A percentile compares a stretch with the other conserved stretches of the same genome.
phyloP scores from a whole-genome alignment of 495 filamentous ascomycete genomes.

The Talaromyces ruber region DNA sequence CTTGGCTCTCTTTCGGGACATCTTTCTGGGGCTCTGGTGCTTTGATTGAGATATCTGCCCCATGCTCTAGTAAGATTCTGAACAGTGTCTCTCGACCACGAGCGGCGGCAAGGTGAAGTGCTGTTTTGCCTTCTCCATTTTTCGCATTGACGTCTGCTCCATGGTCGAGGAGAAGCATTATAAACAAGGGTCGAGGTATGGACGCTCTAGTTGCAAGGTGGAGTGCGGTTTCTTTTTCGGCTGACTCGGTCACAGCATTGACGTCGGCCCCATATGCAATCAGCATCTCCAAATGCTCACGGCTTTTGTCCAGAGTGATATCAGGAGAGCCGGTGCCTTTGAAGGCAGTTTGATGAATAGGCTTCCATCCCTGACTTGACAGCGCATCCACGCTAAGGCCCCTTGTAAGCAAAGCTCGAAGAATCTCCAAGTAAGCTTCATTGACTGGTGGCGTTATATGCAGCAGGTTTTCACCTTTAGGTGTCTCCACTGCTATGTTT shows the following conservation, averaged over 20 bases:
- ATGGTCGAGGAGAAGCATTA: conserved; percentile 21
- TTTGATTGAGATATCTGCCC: conserved; percentile 19
- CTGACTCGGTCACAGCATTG: conserved; percentile 10
- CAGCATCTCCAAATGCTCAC: conserved; percentile 18
- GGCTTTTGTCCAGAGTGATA: conserved; percentile 11
- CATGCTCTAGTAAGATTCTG: conserved; percentile 17
- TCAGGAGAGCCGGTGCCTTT: conserved; percentile 13
- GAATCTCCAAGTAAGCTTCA: conserved; percentile 20
- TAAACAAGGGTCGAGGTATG: conserved; percentile 10
- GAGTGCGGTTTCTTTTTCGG: conserved; percentile 17
- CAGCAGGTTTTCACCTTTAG: conserved; percentile 20
- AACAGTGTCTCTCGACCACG: conserved; percentile 21
- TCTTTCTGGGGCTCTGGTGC: conserved; percentile 6
- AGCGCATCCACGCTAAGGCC: conserved; percentile 12
- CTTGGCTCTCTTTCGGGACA: neutral
- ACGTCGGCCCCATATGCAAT: conserved; percentile 17
- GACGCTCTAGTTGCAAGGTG: conserved; percentile 17
- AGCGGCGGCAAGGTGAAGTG: conserved; percentile 30
- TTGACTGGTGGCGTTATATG: conserved; percentile 19
- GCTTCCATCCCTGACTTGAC: conserved; percentile 17
- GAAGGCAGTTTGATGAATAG: conserved; percentile 20
- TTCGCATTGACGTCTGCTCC: conserved; percentile 23
- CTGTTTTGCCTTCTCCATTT: conserved; percentile 22
- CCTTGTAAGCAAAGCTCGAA: conserved; percentile 11
- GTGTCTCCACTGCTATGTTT: conserved; percentile 17